Evolutionary conservation across 345 rosid species (phyloP), one percentile per base, ranked within the genome.

Genomic region (Lepidium aucheri): DNA sequence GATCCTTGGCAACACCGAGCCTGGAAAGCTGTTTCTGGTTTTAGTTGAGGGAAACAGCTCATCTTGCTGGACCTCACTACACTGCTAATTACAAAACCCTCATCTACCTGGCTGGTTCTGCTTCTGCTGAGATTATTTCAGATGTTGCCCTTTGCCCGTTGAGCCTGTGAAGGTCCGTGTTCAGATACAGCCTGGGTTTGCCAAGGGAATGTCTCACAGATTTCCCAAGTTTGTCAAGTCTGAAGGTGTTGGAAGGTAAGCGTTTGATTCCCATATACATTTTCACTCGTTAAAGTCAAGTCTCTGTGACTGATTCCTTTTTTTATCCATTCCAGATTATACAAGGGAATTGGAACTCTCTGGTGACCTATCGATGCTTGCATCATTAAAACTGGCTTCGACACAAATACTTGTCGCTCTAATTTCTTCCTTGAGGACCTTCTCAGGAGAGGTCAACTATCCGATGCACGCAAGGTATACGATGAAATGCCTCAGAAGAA

Each of bases 171-270:
- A 94, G 85, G 97, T 94, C 34, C 81, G 97, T 20, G 97, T 94
- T 60, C 96, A 90, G 78, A 93, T 97, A 46, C 98, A 90, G 80
- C 98, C 97, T 70, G 99, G 99, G n/a, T 94, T 94, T 64, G 96
- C 99, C n/a, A 82, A 92, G 70, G 26, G 26, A 24, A 24, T 94
- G 68, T 46, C 82, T 7, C 97, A 94, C 80, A 96, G 99, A 14
- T 67, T 94, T 26, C 99, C 96, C 52, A 90, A 88, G 81, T 88
- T 90, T 70, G 73, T 90, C 69, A 90, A 60, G 83, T 82, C 95
- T 7, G 97, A 94, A 79, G 97, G 97, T 0, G 61, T 63, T 32
- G 75, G 68, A 53, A 97, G 97, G 99, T 90, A 79, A 60, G 87
- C 51, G 65, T 57, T 45, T 7, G 4, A 18, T 14, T n/a, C n/a